phyloP scores from a whole-genome alignment of 140 eudicot genomes.

The Bidens hawaiensis region DNA sequence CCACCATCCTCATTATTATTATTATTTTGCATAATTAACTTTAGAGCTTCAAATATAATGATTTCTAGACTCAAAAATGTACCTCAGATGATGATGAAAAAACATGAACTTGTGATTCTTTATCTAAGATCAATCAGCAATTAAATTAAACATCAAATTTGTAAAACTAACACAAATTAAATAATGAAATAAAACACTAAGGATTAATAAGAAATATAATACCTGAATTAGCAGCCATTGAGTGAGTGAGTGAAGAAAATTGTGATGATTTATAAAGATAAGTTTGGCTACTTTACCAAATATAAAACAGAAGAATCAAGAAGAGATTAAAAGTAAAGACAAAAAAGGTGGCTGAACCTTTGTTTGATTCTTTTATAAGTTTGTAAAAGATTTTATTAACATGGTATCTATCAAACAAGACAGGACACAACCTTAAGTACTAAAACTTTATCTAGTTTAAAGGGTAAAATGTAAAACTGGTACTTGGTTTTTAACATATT shows the following conservation, averaged over 20 bases:
- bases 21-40: no score
- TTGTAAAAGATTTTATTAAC: background rate
- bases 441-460: background rate
- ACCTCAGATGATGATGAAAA: constrained; percentile 74
- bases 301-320: no score
- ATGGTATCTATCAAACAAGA: background rate
- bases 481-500: background rate
- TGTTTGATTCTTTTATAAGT: constrained; percentile 18
- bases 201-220: background rate
- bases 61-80: no score
- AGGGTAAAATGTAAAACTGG: background rate
- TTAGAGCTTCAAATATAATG: no score
- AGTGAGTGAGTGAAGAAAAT: constrained; percentile 18
- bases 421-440: background rate
- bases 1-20: no score
- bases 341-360: constrained; percentile 31
- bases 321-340: constrained; percentile 33
- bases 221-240: constrained; percentile 36
- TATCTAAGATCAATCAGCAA: constrained; percentile 20
- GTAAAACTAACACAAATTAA: background rate
- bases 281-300: no score
- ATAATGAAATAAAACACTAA: background rate
- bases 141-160: constrained; percentile 4
- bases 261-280: constrained; percentile 18
- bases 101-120: constrained; percentile 55